Evolutionary conservation across 345 rosid genomes (phyloP).

Genomic region (Passiflora organensis): DNA sequence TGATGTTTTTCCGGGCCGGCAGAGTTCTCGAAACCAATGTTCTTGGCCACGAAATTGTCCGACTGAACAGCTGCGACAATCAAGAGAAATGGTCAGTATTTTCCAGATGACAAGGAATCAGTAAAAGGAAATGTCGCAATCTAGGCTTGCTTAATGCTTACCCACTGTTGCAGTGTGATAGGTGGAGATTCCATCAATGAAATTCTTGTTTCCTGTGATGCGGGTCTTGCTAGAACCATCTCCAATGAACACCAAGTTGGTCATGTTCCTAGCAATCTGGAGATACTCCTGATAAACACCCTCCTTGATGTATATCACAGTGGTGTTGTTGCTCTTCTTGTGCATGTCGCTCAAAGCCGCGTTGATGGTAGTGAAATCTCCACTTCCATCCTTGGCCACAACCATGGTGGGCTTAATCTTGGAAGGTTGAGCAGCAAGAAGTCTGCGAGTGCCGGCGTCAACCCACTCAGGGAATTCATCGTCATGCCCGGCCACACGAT

Average conservation of each 20-base stretch:
- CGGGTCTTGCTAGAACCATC: slow-evolving; percentile 65
- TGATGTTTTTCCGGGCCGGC: slow-evolving; percentile 71
- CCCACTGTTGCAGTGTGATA: slow-evolving; percentile 60
- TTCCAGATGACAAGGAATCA: too few relatives aligned
- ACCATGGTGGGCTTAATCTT: slow-evolving; percentile 38
- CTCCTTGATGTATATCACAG: slow-evolving; percentile 53
- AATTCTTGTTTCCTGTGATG: slow-evolving; percentile 47
- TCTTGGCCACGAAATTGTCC: slow-evolving; percentile 49
- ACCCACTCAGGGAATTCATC: slow-evolving; percentile 34
- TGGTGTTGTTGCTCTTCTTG: slow-evolving; percentile 23
- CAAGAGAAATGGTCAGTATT: too few relatives aligned
- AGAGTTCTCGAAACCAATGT: slow-evolving; percentile 67
- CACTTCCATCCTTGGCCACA: slow-evolving; percentile 82
- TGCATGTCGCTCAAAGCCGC: slow-evolving; percentile 46
- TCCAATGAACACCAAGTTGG: slow-evolving; percentile 46
- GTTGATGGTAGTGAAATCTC: slow-evolving; percentile 46
- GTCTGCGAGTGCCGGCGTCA: slow-evolving; percentile 21
- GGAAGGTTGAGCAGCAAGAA: slow-evolving; percentile 14
- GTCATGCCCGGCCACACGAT: too few relatives aligned
- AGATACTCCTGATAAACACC: slow-evolving; percentile 59
- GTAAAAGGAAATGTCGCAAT: not conserved
- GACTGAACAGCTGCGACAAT: slow-evolving; percentile 45
- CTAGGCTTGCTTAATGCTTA: slow-evolving; percentile 21
- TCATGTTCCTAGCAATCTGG: slow-evolving; percentile 26
- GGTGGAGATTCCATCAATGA: slow-evolving; percentile 47